Conservation (phyloP, 2,329 filamentous ascomycete species). For the Alternaria ethzedia region DNA sequence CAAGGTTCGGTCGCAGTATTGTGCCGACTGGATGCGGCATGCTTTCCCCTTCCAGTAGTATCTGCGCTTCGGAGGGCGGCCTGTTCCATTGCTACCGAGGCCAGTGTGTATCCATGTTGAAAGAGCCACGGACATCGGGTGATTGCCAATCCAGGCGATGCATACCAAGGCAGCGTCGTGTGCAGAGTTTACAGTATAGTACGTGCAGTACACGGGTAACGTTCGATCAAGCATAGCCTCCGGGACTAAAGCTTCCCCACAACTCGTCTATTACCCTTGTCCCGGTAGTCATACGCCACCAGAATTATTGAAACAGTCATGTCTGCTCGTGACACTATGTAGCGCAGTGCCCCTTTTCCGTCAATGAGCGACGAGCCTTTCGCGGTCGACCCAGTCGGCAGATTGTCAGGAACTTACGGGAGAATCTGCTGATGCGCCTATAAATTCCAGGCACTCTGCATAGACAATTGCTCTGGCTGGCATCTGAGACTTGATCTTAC, state of each 20-base stretch:
- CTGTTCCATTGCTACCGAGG: neutral
- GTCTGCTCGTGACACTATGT: conserved; percentile 17
- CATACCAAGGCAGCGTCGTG: neutral
- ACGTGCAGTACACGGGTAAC: conserved; percentile 11
- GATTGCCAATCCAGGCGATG: neutral
- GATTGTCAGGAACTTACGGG: neutral
- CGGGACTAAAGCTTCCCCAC: conserved; percentile 20
- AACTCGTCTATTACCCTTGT: conserved; percentile 18
- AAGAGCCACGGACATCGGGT: neutral
- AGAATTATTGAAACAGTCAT: conserved; percentile 5
- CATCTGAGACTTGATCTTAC: neutral
- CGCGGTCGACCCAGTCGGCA: neutral
- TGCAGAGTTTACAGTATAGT: conserved; percentile 2
- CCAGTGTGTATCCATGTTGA: neutral
- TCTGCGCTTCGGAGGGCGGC: neutral
- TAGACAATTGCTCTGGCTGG: neutral
- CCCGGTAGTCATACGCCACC: conserved; percentile 11
- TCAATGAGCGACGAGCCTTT: conserved; percentile 14
- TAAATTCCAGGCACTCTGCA: neutral
- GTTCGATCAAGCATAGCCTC: conserved; percentile 16
- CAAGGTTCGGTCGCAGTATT: neutral
- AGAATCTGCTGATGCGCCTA: neutral
- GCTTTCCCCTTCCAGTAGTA: neutral
- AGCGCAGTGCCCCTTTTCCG: neutral
- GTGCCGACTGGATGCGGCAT: neutral